These are phyloP conservation scores for Allomyces javanicus DNA, from an alignment of 192 early-diverging fungal species.

Conservation along the genomic window DNA sequence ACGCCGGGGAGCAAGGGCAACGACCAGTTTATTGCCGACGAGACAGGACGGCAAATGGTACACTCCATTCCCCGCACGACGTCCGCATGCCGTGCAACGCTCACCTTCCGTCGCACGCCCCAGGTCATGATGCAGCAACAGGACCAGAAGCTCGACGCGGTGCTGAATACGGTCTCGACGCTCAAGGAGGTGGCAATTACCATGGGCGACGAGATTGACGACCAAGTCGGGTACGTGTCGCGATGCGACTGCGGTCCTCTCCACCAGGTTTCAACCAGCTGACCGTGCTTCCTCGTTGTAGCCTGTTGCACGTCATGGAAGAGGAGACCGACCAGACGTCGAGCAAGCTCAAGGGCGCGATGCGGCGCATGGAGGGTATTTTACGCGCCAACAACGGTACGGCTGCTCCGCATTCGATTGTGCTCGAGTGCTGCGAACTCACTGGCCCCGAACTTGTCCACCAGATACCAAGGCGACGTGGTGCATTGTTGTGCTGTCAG, in stretches of 20 bases:
- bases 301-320: slow-evolving; percentile 28
- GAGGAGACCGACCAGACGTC: slow-evolving; percentile 23
- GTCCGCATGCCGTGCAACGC: no score
- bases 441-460: not conserved
- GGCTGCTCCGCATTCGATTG: not conserved
- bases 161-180: slow-evolving; percentile 18
- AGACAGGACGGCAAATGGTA: not conserved
- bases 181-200: slow-evolving; percentile 26
- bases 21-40: slow-evolving; percentile 5
- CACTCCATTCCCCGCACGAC: no score
- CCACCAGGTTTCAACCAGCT: not conserved
- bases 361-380: slow-evolving; percentile 26
- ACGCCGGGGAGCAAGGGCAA: slow-evolving; percentile 1
- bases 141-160: slow-evolving; percentile 29
- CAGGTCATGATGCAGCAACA: slow-evolving; percentile 25
- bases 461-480: slow-evolving; percentile 24
- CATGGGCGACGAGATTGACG: slow-evolving; percentile 34
- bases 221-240: slow-evolving; percentile 21
- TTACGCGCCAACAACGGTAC: slow-evolving; percentile 27
- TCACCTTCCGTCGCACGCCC: slow-evolving; percentile 7
- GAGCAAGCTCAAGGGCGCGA: slow-evolving; percentile 22
- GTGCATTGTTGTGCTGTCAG: slow-evolving; percentile 20
- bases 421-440: not conserved
- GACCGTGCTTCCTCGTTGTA: not conserved
- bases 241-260: not conserved